These are phyloP conservation scores for Yamadazyma nakazawae DNA, from an alignment of 805 yeast genomes.

Conservation along the genomic window DNA sequence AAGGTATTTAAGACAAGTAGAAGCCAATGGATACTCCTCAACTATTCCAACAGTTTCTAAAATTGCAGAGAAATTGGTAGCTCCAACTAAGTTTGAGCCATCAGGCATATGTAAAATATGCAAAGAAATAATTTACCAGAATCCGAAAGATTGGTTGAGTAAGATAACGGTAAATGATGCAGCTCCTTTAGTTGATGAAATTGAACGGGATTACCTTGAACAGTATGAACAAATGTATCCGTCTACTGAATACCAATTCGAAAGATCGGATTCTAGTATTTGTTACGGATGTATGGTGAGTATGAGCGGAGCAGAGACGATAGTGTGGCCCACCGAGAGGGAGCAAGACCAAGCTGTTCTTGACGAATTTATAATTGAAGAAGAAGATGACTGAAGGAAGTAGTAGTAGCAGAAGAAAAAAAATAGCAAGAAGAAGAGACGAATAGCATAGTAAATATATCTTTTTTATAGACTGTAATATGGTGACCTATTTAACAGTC, in stretches of 20 bases:
- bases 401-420: not conserved
- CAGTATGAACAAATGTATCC: constrained; percentile 11
- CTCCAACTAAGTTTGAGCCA: constrained; percentile 33
- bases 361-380: constrained; percentile 44
- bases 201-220: constrained; percentile 32
- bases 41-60: constrained; percentile 90
- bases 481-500: too few relatives aligned
- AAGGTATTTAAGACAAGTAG: constrained; percentile 68
- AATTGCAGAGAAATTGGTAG: constrained; percentile 74
- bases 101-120: constrained; percentile 52
- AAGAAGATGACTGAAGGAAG: constrained; percentile 3
- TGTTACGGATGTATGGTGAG: constrained; percentile 80
- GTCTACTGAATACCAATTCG: constrained; percentile 3
- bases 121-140: constrained; percentile 47
- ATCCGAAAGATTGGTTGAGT: constrained; percentile 64
- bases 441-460: not conserved
- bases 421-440: not conserved
- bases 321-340: constrained; percentile 30
- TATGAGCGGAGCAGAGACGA: constrained; percentile 38
- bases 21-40: constrained; percentile 72
- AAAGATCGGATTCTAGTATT: constrained; percentile 19
- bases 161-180: constrained; percentile 62
- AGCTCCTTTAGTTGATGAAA: constrained; percentile 43
- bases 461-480: too few relatives aligned
- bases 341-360: constrained; percentile 29